These are phyloP conservation scores for Amorphotheca resinae DNA, from an alignment of 495 filamentous ascomycete species.

Conservation along the genomic window DNA sequence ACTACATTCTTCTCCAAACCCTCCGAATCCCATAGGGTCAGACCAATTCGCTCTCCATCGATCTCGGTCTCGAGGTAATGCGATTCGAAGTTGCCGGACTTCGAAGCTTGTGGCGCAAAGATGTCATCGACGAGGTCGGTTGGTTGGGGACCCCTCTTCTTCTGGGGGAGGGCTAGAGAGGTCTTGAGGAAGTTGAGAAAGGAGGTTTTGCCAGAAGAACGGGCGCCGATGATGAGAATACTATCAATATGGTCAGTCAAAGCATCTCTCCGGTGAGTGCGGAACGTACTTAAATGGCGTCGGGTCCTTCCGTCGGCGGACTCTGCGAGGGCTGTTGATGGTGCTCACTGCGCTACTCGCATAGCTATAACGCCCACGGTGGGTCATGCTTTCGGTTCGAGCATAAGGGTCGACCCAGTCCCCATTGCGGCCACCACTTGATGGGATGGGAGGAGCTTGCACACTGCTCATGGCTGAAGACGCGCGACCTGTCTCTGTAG, in stretches of 20 bases:
- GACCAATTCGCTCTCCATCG: constrained; percentile 78
- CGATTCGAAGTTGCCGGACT: constrained; percentile 56
- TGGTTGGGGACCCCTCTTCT: constrained; percentile 49
- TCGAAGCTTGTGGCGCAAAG: constrained; percentile 34
- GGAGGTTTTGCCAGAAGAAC: constrained; percentile 86
- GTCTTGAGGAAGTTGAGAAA: constrained; percentile 92
- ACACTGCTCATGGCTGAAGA: constrained; percentile 9
- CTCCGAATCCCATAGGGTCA: constrained; percentile 93
- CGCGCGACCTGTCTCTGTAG: constrained; percentile 16
- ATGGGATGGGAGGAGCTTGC: constrained; percentile 37
- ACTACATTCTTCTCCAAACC: constrained; percentile 89
- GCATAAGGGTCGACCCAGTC: constrained; percentile 61
- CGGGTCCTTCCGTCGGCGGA: constrained; percentile 89
- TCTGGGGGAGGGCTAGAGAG: constrained; percentile 64
- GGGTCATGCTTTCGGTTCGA: constrained; percentile 85
- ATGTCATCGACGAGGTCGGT: constrained; percentile 38
- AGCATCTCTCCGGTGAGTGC: not conserved
- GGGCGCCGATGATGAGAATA: constrained; percentile 79
- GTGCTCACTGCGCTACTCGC: constrained; percentile 85
- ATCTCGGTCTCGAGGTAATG: constrained; percentile 92
- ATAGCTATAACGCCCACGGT: constrained; percentile 94
- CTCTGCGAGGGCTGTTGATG: constrained; percentile 85
- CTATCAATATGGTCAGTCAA: constrained; percentile 33
- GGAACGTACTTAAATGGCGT: constrained; percentile 91
- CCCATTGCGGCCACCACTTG: constrained; percentile 28